Evolutionary conservation across 768 basidiomycete species (phyloP), one percentile per base, ranked within the genome.

Genomic region (Hericium erinaceus): DNA sequence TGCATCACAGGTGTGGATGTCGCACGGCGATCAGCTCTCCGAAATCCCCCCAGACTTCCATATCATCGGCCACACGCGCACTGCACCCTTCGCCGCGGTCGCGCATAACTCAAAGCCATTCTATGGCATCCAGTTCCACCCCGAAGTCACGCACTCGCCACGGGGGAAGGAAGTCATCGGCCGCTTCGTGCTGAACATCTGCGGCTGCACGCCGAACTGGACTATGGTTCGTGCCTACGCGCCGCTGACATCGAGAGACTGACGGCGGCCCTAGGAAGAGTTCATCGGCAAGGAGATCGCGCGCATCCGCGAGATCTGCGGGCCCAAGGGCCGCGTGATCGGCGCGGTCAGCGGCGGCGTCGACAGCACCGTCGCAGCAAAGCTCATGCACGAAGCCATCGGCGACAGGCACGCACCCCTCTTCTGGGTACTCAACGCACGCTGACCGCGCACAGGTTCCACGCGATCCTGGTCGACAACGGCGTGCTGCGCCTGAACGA

Each of bases 401-500:
- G 97, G 97, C 28, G 93, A 98, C 70, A 81, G 95, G 92, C 91
- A 67, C 46, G 76, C 63, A 41, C 15, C 26, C 22, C 9, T 38
- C 4, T 20, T 20, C 12, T n/a, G n/a, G n/a, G n/a, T n/a, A n/a
- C n/a, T n/a, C n/a, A 51, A 20, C 28, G 54, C 44, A 54, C 58
- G 24, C 33, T 56, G 57, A 63, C 37, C n/a, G 49, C 40, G 7
- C 8, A 16, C 65, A 95, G 95, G 59, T 99, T 99, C 80, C 97
- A 95, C 67, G 97, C 95, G 10, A 97, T 98, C 74, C 95, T 98
- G 94, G 97, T 98, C 48, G 95, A 98, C 73, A 99, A 99, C 67
- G 97, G 97, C 57, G 95, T 98, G 28, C 79, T 99, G 11, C 89
- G 97, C 54, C 72, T 88, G 63, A 87, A 98, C 67, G 97, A 99